Evolutionary conservation across 2,329 filamentous ascomycete species (phyloP), one percentile per base, ranked within the genome.

Genomic region (Xylariaceae sp.): DNA sequence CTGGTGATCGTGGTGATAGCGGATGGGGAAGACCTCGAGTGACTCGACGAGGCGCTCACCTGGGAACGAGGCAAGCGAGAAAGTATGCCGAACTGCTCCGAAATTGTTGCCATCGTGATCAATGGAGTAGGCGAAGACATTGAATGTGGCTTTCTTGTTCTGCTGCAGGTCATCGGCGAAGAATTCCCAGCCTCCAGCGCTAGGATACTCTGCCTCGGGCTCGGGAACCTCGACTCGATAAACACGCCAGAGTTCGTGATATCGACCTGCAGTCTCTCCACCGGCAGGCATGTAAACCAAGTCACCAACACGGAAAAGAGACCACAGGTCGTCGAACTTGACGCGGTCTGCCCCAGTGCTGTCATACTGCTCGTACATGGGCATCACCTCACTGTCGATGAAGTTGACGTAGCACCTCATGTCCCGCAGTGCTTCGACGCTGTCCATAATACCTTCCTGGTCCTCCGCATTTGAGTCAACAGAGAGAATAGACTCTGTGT

Each of bases 381-480:
- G 70, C 59, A 75, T 65, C 22, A 75, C 57, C 39, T 72, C 68
- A 17, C 68, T 58, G 38, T 74, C 71, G n/a, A 74, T 57, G 45
- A 75, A 75, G 32, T 72, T 56, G 42, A 75, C 68, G 36, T 74
- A 75, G 63, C 66, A 70, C 12, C 69, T 62, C 66, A 74, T 71
- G 50, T 74, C 69, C 2, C 63, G 56, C 14, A 73, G 59, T 0
- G 69, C 69, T 46, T 72, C 70, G 1, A 64, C 58, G 47, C 66
- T 69, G 44, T 72, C 66, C 67, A 71, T 71, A 45, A 70, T 56
- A 2, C 56, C 53, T 30, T 69, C 66, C 31, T 66, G 57, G 48
- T 71, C 65, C 44, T 66, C 65, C 5, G 62, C 66, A 36, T 68
- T 67, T 0, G 68, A 71, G 49, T 71, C 68, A 2, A 71, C 62